Evolutionary conservation across 305 asterid genomes (phyloP).

Genomic region (Plantago coronopus): DNA sequence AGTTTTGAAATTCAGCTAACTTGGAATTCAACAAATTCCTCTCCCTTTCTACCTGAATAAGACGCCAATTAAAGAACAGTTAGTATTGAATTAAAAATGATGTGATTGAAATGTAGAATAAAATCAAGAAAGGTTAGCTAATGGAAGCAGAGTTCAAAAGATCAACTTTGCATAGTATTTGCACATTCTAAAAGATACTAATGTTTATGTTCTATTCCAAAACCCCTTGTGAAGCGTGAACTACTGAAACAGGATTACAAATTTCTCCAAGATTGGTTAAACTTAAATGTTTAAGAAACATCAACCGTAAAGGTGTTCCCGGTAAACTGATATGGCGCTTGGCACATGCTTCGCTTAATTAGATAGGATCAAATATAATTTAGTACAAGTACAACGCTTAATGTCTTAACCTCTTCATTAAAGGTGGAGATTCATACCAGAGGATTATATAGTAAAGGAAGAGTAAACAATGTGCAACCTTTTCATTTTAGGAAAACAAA

Average conservation of each 20-base stretch:
- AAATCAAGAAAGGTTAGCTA: constrained; percentile 15
- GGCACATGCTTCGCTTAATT: neutral
- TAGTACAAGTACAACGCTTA: neutral
- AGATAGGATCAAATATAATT: neutral
- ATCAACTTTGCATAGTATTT: neutral
- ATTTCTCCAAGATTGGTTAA: neutral
- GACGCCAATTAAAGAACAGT: constrained; percentile 24
- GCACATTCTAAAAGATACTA: neutral
- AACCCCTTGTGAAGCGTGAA: neutral
- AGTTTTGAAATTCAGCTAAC: constrained; percentile 66
- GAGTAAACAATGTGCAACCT: neutral
- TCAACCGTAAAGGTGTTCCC: neutral
- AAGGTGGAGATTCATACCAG: constrained; percentile 10
- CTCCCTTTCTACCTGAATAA: constrained; percentile 74
- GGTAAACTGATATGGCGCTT: neutral
- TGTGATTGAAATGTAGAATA: constrained; percentile 9
- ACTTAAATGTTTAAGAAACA: neutral
- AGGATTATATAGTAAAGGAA: neutral
- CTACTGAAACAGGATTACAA: neutral
- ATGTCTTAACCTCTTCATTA: neutral
- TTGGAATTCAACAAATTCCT: constrained; percentile 60
- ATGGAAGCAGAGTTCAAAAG: constrained; percentile 10
- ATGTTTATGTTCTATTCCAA: neutral
- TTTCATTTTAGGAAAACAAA: neutral
- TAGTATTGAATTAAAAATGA: constrained; percentile 11